Conservation (phyloP, 2,329 filamentous ascomycete genomes). For the Ascochyta pisi region DNA sequence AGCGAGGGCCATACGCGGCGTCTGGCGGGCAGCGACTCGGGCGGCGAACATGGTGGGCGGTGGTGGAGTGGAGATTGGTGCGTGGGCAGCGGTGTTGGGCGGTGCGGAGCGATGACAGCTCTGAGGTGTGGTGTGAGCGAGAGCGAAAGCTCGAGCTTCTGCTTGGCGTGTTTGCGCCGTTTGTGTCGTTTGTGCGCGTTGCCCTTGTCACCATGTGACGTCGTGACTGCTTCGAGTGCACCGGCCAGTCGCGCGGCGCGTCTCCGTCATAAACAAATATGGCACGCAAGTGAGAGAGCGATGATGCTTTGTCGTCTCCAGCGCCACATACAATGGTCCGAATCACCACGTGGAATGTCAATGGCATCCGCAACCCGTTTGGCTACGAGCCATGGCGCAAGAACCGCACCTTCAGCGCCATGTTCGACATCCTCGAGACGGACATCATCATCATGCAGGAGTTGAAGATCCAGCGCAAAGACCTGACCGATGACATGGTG, state of each 20-base stretch:
- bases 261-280: slow-evolving; percentile 10
- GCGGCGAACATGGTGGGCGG: slow-evolving; percentile 44
- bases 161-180: slow-evolving; percentile 35
- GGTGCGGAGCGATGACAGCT: slow-evolving; percentile 26
- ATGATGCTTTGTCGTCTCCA: slow-evolving; percentile 17
- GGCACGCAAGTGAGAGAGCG: slow-evolving; percentile 8
- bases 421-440: slow-evolving; percentile 92
- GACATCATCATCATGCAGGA: slow-evolving; percentile 97
- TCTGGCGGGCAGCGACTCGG: slow-evolving; percentile 45
- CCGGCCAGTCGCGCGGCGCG: slow-evolving; percentile 24
- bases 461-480: slow-evolving; percentile 93
- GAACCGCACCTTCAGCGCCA: slow-evolving; percentile 62
- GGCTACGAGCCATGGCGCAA: slow-evolving; percentile 60
- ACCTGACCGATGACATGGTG: slow-evolving; percentile 94
- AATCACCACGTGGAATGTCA: slow-evolving; percentile 70
- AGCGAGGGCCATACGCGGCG: slow-evolving; percentile 65
- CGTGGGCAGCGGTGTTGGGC: slow-evolving; percentile 15
- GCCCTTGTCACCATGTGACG: slow-evolving; percentile 27
- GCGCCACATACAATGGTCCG: slow-evolving; percentile 67
- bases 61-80: slow-evolving; percentile 38
- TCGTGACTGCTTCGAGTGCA: slow-evolving; percentile 25
- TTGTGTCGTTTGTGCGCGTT: slow-evolving; percentile 11
- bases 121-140: slow-evolving; percentile 25
- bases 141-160: slow-evolving; percentile 21
- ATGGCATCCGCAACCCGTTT: slow-evolving; percentile 63